Evolutionary conservation across 2,329 filamentous ascomycete genomes (phyloP).

Genomic region (Ophiocordyceps polyrhachis-furcata): DNA sequence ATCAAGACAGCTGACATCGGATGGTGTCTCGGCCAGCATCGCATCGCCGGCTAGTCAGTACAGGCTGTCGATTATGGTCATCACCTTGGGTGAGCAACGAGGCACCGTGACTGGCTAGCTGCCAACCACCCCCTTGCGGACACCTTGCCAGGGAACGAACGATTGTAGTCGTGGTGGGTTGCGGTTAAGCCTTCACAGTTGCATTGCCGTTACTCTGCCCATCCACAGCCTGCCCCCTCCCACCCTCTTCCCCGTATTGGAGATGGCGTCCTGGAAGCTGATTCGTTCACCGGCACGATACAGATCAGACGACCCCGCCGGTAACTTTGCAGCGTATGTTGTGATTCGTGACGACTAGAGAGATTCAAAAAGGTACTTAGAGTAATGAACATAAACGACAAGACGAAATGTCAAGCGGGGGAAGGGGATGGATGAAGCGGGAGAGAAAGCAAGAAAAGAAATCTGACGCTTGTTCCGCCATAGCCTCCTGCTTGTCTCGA

Average conservation of each 20-base stretch:
- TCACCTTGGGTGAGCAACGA: not conserved
- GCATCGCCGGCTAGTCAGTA: not conserved
- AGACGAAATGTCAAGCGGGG: not conserved
- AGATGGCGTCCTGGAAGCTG: not conserved
- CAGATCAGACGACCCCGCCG: not conserved
- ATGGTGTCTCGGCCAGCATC: not conserved
- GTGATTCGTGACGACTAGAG: not conserved
- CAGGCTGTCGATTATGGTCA: not conserved
- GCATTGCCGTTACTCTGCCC: conserved; percentile 4
- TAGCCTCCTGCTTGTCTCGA: not conserved
- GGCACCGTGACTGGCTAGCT: not conserved
- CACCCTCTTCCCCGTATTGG: conserved; percentile 1
- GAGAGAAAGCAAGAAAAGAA: not conserved
- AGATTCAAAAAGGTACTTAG: not conserved
- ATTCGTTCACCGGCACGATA: not conserved
- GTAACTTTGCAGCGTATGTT: not conserved
- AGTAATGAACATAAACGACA: not conserved
- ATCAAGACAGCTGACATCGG: too few species aligned
- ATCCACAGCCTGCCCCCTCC: conserved; percentile 1
- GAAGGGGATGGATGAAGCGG: not conserved
- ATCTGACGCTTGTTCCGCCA: not conserved
- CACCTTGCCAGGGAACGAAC: not conserved
- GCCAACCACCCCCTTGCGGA: not conserved
- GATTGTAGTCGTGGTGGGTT: not conserved
- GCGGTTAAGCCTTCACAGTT: conserved; percentile 2